Evolutionary conservation across 1,284 basidiomycete species (phyloP).

Genomic region (Irpex sp.): DNA sequence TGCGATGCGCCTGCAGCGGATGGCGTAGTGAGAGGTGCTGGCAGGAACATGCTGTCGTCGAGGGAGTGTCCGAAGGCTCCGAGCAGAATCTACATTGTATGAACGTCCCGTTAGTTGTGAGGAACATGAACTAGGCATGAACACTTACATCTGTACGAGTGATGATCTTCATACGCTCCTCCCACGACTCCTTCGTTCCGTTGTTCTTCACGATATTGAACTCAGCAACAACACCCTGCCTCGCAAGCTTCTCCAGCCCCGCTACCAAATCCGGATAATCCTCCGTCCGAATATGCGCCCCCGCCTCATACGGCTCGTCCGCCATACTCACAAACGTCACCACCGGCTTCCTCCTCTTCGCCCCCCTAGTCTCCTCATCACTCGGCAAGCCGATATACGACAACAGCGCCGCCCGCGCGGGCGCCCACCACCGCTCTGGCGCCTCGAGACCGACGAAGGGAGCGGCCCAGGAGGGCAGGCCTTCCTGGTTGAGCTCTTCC

Average conservation of each 20-base stretch:
- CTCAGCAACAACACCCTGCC: slow-evolving; percentile 54
- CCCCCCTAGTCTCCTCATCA: slow-evolving; percentile 3
- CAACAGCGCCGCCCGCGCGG: slow-evolving; percentile 37
- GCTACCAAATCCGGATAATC: slow-evolving; percentile 53
- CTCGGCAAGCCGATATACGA: slow-evolving; percentile 21
- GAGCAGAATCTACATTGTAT: slow-evolving; percentile 54
- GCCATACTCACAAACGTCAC: slow-evolving; percentile 76
- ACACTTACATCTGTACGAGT: slow-evolving; percentile 66
- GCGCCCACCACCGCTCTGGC: slow-evolving; percentile 71
- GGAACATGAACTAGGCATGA: not conserved
- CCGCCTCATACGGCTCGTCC: slow-evolving; percentile 41
- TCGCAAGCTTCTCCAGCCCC: slow-evolving; percentile 49
- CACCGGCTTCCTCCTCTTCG: slow-evolving; percentile 37
- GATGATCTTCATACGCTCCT: slow-evolving; percentile 59
- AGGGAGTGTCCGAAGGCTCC: slow-evolving; percentile 73
- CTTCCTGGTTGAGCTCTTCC: slow-evolving; percentile 5
- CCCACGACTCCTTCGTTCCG: slow-evolving; percentile 40
- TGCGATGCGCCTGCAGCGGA: slow-evolving; percentile 2
- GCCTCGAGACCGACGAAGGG: slow-evolving; percentile 55
- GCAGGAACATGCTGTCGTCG: slow-evolving; percentile 72
- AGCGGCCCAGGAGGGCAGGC: slow-evolving; percentile 43
- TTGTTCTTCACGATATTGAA: slow-evolving; percentile 65
- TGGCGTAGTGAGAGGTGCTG: slow-evolving; percentile 38
- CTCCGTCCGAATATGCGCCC: slow-evolving; percentile 37
- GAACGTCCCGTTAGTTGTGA: not conserved